Evolutionary conservation across 2,329 filamentous ascomycete genomes (phyloP), one percentile per base, ranked within the genome.

Genomic region (Sporothrix pallida): DNA sequence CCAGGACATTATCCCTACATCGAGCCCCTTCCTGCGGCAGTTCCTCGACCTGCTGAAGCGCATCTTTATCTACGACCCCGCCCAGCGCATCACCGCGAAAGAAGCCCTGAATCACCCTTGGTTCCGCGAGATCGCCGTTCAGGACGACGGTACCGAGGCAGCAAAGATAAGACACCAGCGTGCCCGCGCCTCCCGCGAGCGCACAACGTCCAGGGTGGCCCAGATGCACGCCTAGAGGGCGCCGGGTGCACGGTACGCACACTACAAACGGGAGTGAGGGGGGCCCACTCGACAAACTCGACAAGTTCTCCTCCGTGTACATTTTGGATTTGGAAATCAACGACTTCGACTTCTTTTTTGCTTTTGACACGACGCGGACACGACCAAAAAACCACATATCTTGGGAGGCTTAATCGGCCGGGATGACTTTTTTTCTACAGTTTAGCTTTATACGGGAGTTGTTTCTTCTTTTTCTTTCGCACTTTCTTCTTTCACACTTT

Each of bases 31-130:
- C 80, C 83, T 90, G 73, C 85, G 84, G 74, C 87, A 89, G 75
- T 92, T 92, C 77, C 81, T 91, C 67, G 89, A 92, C 79, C 83
- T 92, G 10, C 81, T 92, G 8, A 85, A 86, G 77, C 90, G 87
- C 80, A 92, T 92, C 68, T 92, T 92, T 77, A 86, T 91, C 46
- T 92, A 92, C 79, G 90, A 92, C 74, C 89, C 90, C 12, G 82
- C 83, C 5, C 86, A 89, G 73, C 88, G 90, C 63, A 92, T 92
- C 75, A 91, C 89, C 3, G 90, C 90, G 26, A 89, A 91, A 76
- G 83, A 91, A 78, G 90, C 90, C 1, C 81, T 92, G 60, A 86
- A 90, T 72, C 90, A 92, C 76, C 87, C 88, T 2, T 92, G 90
- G 90, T 92, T 92, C 81, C 88, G 87, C 78, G 90, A 92, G 78